A percentile compares a stretch with the other conserved stretches of the same genome.
These are phyloP conservation scores for Grigorovia humatica DNA, from an alignment of 805 yeast species.

Conservation along the genomic window DNA sequence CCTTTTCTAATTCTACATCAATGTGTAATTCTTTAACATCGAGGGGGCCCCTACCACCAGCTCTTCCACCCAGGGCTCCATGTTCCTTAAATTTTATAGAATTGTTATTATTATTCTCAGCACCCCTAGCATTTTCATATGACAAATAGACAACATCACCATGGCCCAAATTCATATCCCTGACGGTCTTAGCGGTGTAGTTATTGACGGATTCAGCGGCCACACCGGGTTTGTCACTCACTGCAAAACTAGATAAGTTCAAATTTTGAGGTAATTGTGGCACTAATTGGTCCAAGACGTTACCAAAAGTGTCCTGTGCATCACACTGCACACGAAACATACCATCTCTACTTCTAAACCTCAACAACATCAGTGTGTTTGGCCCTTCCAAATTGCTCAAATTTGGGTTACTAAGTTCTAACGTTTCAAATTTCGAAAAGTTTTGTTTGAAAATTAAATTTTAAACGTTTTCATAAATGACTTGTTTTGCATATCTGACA, in stretches of 20 bases:
- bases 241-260: conserved; percentile 19
- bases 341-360: conserved; percentile 82
- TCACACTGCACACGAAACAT: conserved; percentile 57
- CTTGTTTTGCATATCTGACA: background rate
- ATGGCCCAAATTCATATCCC: conserved; percentile 42
- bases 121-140: conserved; percentile 15
- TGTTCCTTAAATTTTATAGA: background rate
- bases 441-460: background rate
- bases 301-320: conserved; percentile 33
- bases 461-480: background rate
- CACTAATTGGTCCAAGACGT: conserved; percentile 34
- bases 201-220: conserved; percentile 9
- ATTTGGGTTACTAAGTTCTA: too few relatives aligned
- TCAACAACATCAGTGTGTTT: conserved; percentile 40
- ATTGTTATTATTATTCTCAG: background rate
- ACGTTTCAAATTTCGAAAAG: background rate
- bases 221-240: conserved; percentile 18
- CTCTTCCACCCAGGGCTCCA: background rate
- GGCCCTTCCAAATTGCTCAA: background rate
- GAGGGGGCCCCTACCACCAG: conserved; percentile 5
- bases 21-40: conserved; percentile 47
- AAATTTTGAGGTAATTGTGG: conserved; percentile 14
- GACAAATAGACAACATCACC: conserved; percentile 48
- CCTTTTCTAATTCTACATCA: conserved; percentile 55
- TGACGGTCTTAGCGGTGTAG: conserved; percentile 24